Evolutionary conservation across 2,329 filamentous ascomycete species (phyloP).

Genomic region (Blumeriella jaapii): DNA sequence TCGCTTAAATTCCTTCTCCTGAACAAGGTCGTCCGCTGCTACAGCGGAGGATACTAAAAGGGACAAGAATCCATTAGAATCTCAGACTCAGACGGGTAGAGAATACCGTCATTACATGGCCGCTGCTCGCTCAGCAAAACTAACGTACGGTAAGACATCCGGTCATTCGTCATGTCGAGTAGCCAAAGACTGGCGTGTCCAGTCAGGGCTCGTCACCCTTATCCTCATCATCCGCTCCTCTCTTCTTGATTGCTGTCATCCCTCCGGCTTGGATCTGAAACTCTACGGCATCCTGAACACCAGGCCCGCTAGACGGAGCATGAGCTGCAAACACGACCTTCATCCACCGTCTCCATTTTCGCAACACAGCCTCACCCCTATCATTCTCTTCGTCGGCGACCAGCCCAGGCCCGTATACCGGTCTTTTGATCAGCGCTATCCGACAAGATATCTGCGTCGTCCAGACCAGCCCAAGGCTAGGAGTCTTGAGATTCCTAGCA

Average conservation of each 20-base stretch:
- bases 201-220: conserved; percentile 3
- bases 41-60: no score
- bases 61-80: no score
- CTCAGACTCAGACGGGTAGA: no score
- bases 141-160: no score
- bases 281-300: conserved; percentile 44
- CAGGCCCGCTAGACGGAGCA: conserved; percentile 40
- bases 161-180: not conserved
- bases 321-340: conserved; percentile 87
- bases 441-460: conserved; percentile 77
- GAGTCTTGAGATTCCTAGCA: conserved; percentile 57
- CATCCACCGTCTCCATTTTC: conserved; percentile 62
- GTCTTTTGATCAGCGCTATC: conserved; percentile 67
- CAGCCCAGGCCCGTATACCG: conserved; percentile 34
- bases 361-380: conserved; percentile 37
- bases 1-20: no score
- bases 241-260: conserved; percentile 28
- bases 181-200: not conserved
- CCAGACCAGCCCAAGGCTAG: conserved; percentile 81
- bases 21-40: no score
- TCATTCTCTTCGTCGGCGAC: conserved; percentile 29
- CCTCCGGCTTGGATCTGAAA: conserved; percentile 68
- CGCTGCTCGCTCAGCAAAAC: no score
- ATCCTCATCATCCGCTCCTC: conserved; percentile 6
- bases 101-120: no score